Evolutionary conservation across 768 basidiomycete species (phyloP).

Genomic region (Melanogaster broomeanus): DNA sequence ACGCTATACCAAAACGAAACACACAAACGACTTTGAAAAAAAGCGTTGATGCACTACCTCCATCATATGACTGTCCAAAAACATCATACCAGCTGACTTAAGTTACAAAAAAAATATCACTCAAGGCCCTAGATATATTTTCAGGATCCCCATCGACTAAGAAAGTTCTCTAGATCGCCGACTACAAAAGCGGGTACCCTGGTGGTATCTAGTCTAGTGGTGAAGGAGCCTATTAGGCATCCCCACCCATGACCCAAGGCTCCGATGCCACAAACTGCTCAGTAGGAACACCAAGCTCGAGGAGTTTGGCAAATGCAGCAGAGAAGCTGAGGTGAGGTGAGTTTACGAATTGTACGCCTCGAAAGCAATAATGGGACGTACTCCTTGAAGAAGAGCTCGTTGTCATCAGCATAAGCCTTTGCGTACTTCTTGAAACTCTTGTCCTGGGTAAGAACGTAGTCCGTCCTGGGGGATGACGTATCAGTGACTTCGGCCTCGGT

Average conservation of each 20-base stretch:
- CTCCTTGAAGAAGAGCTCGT: conserved; percentile 93
- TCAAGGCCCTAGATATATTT: no score
- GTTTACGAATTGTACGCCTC: no score
- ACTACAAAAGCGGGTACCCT: background rate
- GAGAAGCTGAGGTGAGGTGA: conserved; percentile 64
- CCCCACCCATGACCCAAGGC: conserved; percentile 63
- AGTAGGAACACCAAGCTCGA: conserved; percentile 92
- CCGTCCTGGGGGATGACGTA: conserved; percentile 51
- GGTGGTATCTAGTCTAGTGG: background rate
- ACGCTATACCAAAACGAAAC: no score
- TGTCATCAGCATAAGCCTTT: conserved; percentile 83
- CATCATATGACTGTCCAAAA: no score
- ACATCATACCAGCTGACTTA: no score
- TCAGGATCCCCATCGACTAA: no score
- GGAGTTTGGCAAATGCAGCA: conserved; percentile 69
- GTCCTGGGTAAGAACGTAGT: conserved; percentile 87
- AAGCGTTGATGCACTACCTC: no score
- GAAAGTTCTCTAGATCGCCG: no score
- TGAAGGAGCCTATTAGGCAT: conserved; percentile 36
- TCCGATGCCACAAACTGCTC: conserved; percentile 74
- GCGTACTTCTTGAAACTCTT: conserved; percentile 90
- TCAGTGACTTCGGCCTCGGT: background rate
- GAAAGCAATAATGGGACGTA: conserved; percentile 40
- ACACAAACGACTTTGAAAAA: no score
- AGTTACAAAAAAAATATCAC: no score